Base-by-base conservation (phyloP, 805 yeast genomes). In the Kodamaea fukazawae region DNA sequence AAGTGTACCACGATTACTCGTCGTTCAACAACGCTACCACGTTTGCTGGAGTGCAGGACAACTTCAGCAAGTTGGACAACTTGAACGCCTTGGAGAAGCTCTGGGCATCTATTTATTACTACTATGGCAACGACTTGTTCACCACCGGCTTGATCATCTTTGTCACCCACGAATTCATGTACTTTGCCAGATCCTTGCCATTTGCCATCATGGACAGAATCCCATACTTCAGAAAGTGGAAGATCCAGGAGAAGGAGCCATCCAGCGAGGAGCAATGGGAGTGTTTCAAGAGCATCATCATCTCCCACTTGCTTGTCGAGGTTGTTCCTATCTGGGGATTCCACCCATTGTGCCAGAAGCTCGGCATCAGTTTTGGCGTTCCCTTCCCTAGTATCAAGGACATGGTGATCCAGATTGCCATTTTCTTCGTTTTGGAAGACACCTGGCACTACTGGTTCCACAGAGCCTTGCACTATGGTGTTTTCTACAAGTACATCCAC, bases 361-460 rank as follows among this genome's bases (percentile, higher is more conserved):
- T 91, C 47, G 95, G 95, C 46, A 85, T 93, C 51, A 65, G 81
- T 9, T 78, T 79, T 54, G 70, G 75, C 20, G 95, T 89, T 11
- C 97, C 98, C 12, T 89, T 91, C 75, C 97, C 98, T 36, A 57
- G 77, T 10, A 53, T 69, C 57, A 63, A 65, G 40, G 76, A 76
- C 23, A 80, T 86, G 65, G 60, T 67, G 16, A 54, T 67, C 38
- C 97, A 91, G 63, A 75, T 90, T 42, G 73, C 78, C 13, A 53
- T 87, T 11, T 87, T 91, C 68, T 91, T 91, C 62, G 74, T 86
- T 32, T 63, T 85, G 47, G 99, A 91, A 67, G 99, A 91, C 61
- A 72, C 86, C 48, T 93, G 97, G 98, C 99, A 91, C 67, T 91
- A 91, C 73, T 85, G 93, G 85, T 83, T 85, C 61, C 99, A 91